Conservation (phyloP, 306 rosid genomes). For the Adenanthera pavonina region DNA sequence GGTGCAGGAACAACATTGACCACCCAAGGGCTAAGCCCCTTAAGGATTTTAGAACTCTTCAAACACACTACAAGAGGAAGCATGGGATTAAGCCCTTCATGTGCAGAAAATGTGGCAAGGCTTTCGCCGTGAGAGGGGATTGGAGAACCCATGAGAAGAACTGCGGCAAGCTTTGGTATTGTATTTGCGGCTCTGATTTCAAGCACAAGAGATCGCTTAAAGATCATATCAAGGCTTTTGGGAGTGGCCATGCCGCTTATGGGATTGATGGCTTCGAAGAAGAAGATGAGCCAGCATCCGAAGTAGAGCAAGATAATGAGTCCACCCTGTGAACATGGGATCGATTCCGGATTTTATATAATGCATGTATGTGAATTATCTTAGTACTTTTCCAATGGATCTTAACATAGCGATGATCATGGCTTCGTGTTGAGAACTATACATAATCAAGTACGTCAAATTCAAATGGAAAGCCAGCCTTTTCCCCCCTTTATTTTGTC, state of each 20-base stretch:
- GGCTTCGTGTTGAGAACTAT: constrained; percentile 47
- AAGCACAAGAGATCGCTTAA: constrained; percentile 95
- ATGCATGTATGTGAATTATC: constrained; percentile 38
- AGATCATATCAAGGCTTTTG: constrained; percentile 94
- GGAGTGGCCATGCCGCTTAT: constrained; percentile 86
- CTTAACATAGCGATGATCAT: constrained; percentile 16
- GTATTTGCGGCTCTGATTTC: constrained; percentile 95
- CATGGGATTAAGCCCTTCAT: constrained; percentile 96
- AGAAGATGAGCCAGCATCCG: constrained; percentile 95
- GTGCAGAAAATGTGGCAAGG: constrained; percentile 95
- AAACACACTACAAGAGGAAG: constrained; percentile 96
- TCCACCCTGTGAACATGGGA: constrained; percentile 45
- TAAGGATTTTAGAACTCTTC: constrained; percentile 94
- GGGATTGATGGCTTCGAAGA: constrained; percentile 80
- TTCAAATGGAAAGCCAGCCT: constrained; percentile 42
- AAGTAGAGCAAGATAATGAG: constrained; percentile 92
- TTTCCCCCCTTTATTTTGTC: neutral
- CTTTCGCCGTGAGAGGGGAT: constrained; percentile 94
- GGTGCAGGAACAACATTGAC: constrained; percentile 94
- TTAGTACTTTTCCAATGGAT: constrained; percentile 36
- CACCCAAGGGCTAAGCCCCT: constrained; percentile 91
- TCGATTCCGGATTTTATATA: neutral
- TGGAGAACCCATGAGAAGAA: constrained; percentile 99
- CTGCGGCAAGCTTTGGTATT: constrained; percentile 96
- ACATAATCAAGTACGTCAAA: constrained; percentile 31